These are phyloP conservation scores for Boletus rufocinnamomeus DNA, from an alignment of 768 basidiomycete genomes.

Conservation along the genomic window DNA sequence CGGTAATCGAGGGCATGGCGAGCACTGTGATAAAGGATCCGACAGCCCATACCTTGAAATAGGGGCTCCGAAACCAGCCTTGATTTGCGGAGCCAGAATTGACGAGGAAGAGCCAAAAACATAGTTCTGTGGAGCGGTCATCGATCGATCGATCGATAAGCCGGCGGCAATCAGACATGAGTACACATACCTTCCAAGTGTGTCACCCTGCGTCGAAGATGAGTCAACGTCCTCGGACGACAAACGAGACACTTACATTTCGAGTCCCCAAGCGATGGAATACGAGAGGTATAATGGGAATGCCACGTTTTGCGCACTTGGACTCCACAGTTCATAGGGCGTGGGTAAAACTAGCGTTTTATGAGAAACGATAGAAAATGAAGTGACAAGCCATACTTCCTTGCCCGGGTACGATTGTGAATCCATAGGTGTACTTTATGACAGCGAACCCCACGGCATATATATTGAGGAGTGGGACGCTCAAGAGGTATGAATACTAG, in stretches of 20 bases:
- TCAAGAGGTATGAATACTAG: conserved; percentile 72
- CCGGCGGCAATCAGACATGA: background rate
- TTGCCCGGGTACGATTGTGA: conserved; percentile 40
- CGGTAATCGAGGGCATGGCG: conserved; percentile 74
- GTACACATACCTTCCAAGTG: conserved; percentile 69
- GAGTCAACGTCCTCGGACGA: background rate
- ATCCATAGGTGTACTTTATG: conserved; percentile 79
- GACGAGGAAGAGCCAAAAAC: conserved; percentile 86
- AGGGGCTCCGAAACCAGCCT: conserved; percentile 75
- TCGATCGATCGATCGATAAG: conserved; percentile 5
- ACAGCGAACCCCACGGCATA: conserved; percentile 64
- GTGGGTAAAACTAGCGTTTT: conserved; percentile 57
- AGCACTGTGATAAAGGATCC: conserved; percentile 62
- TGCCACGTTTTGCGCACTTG: conserved; percentile 46
- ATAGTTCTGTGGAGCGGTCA: conserved; percentile 56
- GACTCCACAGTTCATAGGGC: conserved; percentile 61
- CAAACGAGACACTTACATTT: conserved; percentile 56
- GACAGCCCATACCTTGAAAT: conserved; percentile 72
- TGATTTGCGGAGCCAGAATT: conserved; percentile 61
- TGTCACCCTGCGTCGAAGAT: conserved; percentile 57
- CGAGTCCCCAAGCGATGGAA: conserved; percentile 69
- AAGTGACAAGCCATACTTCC: conserved; percentile 40
- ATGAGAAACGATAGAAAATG: background rate
- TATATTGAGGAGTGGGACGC: conserved; percentile 57
- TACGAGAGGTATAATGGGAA: conserved; percentile 68